Conservation (phyloP, 768 basidiomycete genomes). For the Tricholoma sp. region DNA sequence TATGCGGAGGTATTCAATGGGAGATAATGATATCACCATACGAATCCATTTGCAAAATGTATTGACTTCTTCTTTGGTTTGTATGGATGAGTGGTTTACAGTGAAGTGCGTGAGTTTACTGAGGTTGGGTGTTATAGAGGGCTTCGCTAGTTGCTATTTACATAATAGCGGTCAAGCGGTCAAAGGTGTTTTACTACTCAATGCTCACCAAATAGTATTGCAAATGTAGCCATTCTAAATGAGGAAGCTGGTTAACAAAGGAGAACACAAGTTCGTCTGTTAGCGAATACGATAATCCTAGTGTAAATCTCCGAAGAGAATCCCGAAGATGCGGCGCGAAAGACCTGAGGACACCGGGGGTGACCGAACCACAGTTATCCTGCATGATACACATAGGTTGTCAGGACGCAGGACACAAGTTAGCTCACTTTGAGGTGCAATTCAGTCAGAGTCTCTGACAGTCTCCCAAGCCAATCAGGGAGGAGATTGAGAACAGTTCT, state of each 20-base stretch:
- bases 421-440: constrained; percentile 39
- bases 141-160: constrained; percentile 38
- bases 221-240: constrained; percentile 34
- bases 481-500: constrained; percentile 37
- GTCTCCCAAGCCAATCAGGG: constrained; percentile 37
- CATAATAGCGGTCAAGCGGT: background rate
- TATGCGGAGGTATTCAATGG: constrained; percentile 25
- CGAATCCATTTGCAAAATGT: constrained; percentile 32
- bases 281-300: constrained; percentile 59
- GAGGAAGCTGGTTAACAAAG: constrained; percentile 37
- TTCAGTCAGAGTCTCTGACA: constrained; percentile 28
- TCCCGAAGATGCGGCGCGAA: constrained; percentile 33
- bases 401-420: background rate
- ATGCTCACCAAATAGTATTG: constrained; percentile 47
- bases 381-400: constrained; percentile 14
- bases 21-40: constrained; percentile 24
- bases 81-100: constrained; percentile 19
- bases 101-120: constrained; percentile 26
- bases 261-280: constrained; percentile 46
- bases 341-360: constrained; percentile 50
- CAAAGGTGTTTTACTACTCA: background rate
- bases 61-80: constrained; percentile 14
- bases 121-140: constrained; percentile 16
- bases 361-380: constrained; percentile 61
- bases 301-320: constrained; percentile 31